These are phyloP conservation scores for Vitis hybrid DNA, from an alignment of 177 flowering plant genomes.

Conservation along the genomic window DNA sequence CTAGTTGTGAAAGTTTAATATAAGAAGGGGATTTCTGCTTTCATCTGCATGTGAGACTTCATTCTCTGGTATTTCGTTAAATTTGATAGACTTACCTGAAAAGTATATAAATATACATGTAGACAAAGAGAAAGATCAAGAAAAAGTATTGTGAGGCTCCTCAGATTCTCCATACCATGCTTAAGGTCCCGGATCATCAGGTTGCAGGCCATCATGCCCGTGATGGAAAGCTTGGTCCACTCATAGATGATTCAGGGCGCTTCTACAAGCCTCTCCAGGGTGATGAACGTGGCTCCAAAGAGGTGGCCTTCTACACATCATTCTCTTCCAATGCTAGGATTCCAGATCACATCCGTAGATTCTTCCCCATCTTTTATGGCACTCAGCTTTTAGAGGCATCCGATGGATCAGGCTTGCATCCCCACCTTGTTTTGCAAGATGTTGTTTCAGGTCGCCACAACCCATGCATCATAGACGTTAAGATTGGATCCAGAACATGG, in stretches of 20 bases:
- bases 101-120: too few species aligned
- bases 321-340: constrained; percentile 43
- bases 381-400: constrained; percentile 59
- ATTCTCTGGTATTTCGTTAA: too few species aligned
- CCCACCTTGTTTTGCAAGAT: constrained; percentile 67
- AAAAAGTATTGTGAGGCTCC: too few species aligned
- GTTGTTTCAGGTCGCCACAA: constrained; percentile 22
- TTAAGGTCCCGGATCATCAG: constrained; percentile 66
- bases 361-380: constrained; percentile 63
- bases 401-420: constrained; percentile 56
- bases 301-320: constrained; percentile 49
- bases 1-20: too few species aligned
- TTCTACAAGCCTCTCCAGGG: constrained; percentile 78
- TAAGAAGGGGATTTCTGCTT: too few species aligned
- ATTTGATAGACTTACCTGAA: too few species aligned
- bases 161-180: constrained; percentile 23
- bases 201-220: constrained; percentile 70
- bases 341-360: constrained; percentile 48
- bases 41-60: too few species aligned
- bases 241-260: constrained; percentile 61
- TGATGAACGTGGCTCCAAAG: constrained; percentile 53
- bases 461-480: constrained; percentile 59
- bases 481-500: constrained; percentile 81
- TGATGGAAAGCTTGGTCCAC: constrained; percentile 57
- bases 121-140: too few species aligned